phyloP scores from a whole-genome alignment of 257 asterid species.

The Nemophila menziesii region DNA sequence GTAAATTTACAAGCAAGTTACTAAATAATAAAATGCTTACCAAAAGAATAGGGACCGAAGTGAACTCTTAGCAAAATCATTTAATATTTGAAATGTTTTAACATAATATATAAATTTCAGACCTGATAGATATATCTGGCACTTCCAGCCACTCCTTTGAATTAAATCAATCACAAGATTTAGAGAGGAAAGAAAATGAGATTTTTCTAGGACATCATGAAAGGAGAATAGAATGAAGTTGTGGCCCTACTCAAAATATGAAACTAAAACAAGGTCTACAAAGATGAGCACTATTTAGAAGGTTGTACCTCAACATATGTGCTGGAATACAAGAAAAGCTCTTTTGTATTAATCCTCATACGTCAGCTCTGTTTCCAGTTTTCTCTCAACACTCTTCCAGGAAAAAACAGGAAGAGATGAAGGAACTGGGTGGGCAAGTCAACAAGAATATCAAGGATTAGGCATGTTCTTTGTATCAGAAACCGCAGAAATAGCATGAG shows the following conservation, averaged over 20 bases:
- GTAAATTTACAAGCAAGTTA: background rate
- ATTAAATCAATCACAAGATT: conserved; percentile 75
- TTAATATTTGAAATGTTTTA: too few species aligned
- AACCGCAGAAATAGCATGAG: background rate
- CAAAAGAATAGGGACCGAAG: conserved; percentile 73
- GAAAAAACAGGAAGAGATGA: conserved; percentile 13
- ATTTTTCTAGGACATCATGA: conserved; percentile 81
- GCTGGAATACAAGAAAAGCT: conserved; percentile 64
- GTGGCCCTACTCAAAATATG: background rate
- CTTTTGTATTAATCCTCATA: conserved; percentile 46
- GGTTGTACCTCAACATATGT: conserved; percentile 96
- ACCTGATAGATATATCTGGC: conserved; percentile 72
- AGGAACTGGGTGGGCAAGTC: background rate
- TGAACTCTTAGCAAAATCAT: conserved; percentile 82
- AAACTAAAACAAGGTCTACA: background rate
- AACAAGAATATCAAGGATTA: background rate
- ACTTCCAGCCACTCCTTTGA: conserved; percentile 74
- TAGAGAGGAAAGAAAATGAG: conserved; percentile 54
- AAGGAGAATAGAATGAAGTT: background rate
- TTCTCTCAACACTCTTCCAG: conserved; percentile 91
- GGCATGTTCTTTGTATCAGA: too few species aligned
- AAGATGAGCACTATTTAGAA: conserved; percentile 2
- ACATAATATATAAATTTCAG: too few species aligned
- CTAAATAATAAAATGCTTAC: conserved; percentile 28
- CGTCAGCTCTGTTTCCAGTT: conserved; percentile 87